phyloP scores from a whole-genome alignment of 495 filamentous ascomycete species.

The Talaromyces borbonicus region DNA sequence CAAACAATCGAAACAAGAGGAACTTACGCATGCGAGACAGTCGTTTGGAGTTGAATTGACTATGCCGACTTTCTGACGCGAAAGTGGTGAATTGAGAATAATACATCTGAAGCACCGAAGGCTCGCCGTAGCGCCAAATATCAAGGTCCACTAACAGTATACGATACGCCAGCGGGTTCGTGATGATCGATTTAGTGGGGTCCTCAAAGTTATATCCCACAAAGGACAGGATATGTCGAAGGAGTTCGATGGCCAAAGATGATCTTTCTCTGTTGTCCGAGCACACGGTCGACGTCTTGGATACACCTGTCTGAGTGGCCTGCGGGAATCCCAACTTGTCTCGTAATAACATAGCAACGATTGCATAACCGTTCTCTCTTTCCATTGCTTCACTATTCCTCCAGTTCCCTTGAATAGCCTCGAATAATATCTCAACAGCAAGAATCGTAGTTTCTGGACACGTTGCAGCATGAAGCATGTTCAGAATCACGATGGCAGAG shows the following conservation, averaged over 20 bases:
- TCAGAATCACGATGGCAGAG: constrained; percentile 72
- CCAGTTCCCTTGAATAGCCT: constrained; percentile 80
- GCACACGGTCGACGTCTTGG: constrained; percentile 26
- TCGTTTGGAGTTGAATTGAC: constrained; percentile 81
- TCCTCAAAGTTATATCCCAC: constrained; percentile 72
- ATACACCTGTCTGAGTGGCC: constrained; percentile 16
- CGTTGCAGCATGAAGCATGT: constrained; percentile 65
- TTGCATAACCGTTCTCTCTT: constrained; percentile 83
- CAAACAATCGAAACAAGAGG: background rate
- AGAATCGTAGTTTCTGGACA: constrained; percentile 60
- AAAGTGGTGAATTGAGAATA: constrained; percentile 86
- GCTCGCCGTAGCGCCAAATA: constrained; percentile 71
- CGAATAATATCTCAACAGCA: constrained; percentile 73
- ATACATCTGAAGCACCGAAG: constrained; percentile 70
- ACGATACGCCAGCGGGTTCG: constrained; percentile 89
- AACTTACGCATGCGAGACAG: constrained; percentile 82
- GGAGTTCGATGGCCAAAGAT: constrained; percentile 55
- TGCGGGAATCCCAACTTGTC: constrained; percentile 54
- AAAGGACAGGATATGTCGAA: constrained; percentile 71
- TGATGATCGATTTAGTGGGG: constrained; percentile 79
- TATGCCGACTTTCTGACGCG: constrained; percentile 73
- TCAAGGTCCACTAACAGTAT: constrained; percentile 87
- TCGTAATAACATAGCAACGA: constrained; percentile 68
- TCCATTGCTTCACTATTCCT: constrained; percentile 98
- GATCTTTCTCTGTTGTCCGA: constrained; percentile 42